Evolutionary conservation across 2,329 filamentous ascomycete genomes (phyloP).

Genomic region (Trichoderma pleuroti): DNA sequence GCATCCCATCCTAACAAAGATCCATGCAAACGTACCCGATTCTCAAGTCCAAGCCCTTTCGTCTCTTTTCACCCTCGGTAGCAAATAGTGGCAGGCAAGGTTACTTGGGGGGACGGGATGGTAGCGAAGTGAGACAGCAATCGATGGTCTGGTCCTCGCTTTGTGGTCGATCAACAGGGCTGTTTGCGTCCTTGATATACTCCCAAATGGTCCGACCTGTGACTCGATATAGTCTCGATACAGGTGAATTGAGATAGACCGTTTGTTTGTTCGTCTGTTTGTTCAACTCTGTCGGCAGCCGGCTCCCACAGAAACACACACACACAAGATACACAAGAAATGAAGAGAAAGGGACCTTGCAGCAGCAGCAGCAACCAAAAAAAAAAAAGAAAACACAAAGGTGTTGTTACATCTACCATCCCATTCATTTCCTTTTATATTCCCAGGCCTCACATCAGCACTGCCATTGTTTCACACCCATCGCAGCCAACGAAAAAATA

Average conservation of each 20-base stretch:
- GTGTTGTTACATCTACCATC: neutral
- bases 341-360: conserved; percentile 6
- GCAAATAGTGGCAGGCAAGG: neutral
- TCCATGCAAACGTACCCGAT: neutral
- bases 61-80: neutral
- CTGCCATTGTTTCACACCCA: neutral
- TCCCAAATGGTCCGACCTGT: neutral
- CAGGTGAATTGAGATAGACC: neutral
- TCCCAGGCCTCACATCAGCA: neutral
- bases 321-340: neutral
- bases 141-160: neutral
- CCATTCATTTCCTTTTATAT: neutral
- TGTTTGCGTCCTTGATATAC: neutral
- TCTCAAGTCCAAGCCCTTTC: neutral
- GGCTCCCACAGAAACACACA: conserved; percentile 1
- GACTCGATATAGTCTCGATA: neutral
- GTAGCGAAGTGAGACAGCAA: conserved; percentile 16
- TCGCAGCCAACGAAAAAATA: neutral
- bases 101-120: conserved; percentile 9
- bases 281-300: conserved; percentile 5
- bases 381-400: neutral
- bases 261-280: neutral
- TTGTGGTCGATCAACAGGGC: neutral
- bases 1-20: neutral
- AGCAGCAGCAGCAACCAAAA: neutral